Evolutionary conservation across 192 early-diverging fungal genomes (phyloP), one percentile per base, ranked within the genome.

Genomic region (Radiomyces spectabilis): DNA sequence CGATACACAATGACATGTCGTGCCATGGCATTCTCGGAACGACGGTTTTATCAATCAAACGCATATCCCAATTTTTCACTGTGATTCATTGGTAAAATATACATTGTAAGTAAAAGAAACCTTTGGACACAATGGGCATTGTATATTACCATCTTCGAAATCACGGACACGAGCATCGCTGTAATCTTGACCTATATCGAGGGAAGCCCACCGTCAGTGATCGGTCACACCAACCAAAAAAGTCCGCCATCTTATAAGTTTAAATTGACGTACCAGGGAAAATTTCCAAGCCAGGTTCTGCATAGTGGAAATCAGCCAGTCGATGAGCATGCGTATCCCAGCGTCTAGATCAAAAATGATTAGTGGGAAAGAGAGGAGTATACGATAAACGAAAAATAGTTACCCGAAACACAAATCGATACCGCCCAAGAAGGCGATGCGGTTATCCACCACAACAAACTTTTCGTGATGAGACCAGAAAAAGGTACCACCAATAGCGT

Each of bases 391-490:
- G 24, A 41, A 29, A 18, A 19, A 16, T 22, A 58, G 46, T 44
- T 60, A 70, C 68, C 91, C 91, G 71, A 85, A 88, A 69, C 89
- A 91, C 33, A 90, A 66, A 65, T 93, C 91, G 26, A 93, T 78
- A 6, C 91, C 91, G 55, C 91, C 91, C 30, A 93, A 75, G 51
- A 91, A 93, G 4, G 86, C 88, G 66, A 91, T 82, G 31, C 78
- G 81, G 55, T 85, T 82, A 66, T 93, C 91, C 0, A 93, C 72
- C 0, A 89, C 73, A 0, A 85, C 75, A 51, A 86, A 79, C 62
- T 93, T 93, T 31, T 85, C 85, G 55, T 88, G 85, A 60, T 88
- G 86, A 35, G 92, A 89, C 92, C 92, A 95, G 76, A 91, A 89
- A 66, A 86, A 80, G 4, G 88, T 90, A 24, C 85, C 86, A 32